These are phyloP conservation scores for Vitis amurensis DNA, from an alignment of 164 flowering plant species.

Conservation along the genomic window DNA sequence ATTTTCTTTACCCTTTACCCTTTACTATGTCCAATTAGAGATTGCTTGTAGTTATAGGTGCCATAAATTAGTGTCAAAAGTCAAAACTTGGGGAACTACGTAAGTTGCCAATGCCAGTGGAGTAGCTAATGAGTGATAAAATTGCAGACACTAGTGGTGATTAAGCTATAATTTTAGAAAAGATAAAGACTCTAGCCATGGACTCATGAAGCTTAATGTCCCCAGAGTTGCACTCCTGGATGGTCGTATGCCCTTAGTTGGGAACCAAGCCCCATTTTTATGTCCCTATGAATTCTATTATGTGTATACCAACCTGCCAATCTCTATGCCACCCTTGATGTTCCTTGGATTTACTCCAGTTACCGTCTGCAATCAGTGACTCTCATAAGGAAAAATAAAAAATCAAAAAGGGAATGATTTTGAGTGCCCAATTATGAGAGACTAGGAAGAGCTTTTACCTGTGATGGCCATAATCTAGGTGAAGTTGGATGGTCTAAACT, in stretches of 20 bases:
- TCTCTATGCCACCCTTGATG: conserved; percentile 53
- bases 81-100: background rate
- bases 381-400: background rate
- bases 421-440: background rate
- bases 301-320: conserved; percentile 59
- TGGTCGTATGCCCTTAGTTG: no score
- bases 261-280: background rate
- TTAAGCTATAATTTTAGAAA: no score
- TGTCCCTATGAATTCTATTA: background rate
- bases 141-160: no score
- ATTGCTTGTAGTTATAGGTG: background rate
- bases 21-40: background rate
- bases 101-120: background rate
- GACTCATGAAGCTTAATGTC: no score
- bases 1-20: background rate
- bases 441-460: conserved; percentile 35
- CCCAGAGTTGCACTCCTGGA: no score
- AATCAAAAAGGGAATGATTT: background rate
- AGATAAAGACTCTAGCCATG: no score
- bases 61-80: background rate
- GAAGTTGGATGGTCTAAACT: conserved; percentile 41
- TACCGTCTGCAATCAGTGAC: conserved; percentile 37
- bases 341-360: conserved; percentile 39
- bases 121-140: no score
- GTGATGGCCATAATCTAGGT: conserved; percentile 51